A percentile compares a stretch with the other conserved stretches of the same genome.
phyloP scores from a whole-genome alignment of 169 alveolate genomes.

The Plasmodium cynomolgi region DNA sequence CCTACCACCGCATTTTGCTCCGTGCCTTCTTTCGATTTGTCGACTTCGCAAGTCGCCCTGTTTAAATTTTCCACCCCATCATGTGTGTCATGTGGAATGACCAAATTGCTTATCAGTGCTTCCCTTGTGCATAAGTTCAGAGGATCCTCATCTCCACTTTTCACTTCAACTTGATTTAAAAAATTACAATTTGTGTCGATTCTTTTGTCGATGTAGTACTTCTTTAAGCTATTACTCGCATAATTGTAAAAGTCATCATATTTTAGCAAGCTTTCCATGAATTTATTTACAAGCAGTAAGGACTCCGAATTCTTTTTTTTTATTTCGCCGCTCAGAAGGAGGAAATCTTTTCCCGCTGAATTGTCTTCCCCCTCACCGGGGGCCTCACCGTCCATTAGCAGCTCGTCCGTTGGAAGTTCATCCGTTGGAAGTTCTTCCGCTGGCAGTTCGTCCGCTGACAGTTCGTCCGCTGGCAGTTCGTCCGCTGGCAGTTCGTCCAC shows the following conservation, averaged over 20 bases:
- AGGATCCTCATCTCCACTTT: background rate
- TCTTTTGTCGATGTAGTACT: slow-evolving; percentile 2
- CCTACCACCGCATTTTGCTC: background rate
- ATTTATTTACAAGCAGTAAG: slow-evolving; percentile 35
- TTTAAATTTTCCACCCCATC: background rate
- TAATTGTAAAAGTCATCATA: slow-evolving; percentile 27
- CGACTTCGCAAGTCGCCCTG: background rate
- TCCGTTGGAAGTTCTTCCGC: background rate
- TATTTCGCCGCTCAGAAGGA: slow-evolving; percentile 1
- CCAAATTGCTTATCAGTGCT: background rate
- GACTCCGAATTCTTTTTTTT: background rate
- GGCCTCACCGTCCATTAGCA: background rate
- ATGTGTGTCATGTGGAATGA: background rate
- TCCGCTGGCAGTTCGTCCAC: background rate
- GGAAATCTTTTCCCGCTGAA: background rate
- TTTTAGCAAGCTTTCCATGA: slow-evolving; percentile 45
- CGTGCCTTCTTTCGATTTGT: background rate
- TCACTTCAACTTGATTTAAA: background rate
- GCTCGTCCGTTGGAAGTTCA: background rate
- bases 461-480: too few relatives aligned
- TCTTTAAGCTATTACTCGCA: slow-evolving; percentile 11
- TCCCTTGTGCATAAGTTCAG: background rate
- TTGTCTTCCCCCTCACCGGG: background rate
- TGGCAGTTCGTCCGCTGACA: too few relatives aligned
- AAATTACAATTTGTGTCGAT: background rate